Conservation (phyloP, 495 filamentous ascomycete genomes). For the Sordaria brevicollis region DNA sequence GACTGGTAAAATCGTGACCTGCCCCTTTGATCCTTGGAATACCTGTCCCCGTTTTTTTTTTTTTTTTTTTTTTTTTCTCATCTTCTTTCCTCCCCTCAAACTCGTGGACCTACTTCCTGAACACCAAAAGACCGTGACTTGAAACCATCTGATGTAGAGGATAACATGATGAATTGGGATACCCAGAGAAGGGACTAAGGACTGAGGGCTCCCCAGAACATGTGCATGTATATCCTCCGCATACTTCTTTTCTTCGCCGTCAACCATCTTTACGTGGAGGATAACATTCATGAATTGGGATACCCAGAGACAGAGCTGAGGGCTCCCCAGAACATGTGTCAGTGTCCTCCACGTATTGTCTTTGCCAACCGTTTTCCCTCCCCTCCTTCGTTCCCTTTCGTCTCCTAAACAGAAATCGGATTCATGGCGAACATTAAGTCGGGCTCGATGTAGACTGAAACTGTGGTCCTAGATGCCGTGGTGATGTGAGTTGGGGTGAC, state of each 20-base stretch:
- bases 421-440: neutral
- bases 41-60: too few relatives aligned
- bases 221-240: neutral
- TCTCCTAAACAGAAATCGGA: neutral
- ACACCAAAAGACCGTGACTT: too few relatives aligned
- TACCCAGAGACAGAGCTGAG: too few relatives aligned
- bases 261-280: neutral
- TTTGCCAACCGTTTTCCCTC: neutral
- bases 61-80: too few relatives aligned
- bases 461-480: neutral
- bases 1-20: too few relatives aligned
- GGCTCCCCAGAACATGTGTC: neutral
- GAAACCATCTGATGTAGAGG: neutral
- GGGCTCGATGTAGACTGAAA: neutral
- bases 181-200: too few relatives aligned
- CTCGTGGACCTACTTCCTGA: too few relatives aligned
- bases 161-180: neutral
- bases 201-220: neutral
- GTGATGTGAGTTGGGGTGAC: neutral
- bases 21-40: too few relatives aligned
- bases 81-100: too few relatives aligned
- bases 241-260: neutral
- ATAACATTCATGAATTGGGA: neutral
- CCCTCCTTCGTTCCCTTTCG: too few relatives aligned
- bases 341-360: neutral